Percentiles rank a stretch among this genome's conserved stretches.
Conservation (phyloP, 108 stramenopile species). For the Pseudonitzschia pungens region DNA sequence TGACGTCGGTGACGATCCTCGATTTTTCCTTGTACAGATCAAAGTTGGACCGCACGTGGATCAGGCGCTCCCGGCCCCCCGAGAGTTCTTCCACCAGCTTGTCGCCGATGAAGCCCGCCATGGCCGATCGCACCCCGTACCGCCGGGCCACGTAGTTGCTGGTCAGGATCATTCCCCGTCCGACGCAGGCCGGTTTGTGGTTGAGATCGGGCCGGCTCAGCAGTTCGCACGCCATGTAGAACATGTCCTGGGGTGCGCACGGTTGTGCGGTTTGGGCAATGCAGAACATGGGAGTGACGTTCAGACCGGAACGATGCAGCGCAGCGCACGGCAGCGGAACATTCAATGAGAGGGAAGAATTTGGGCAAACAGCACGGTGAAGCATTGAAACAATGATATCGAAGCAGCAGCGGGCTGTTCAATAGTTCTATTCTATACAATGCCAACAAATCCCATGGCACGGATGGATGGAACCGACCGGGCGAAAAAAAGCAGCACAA, state of each 20-base stretch:
- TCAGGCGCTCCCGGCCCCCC: slow-evolving; percentile 54
- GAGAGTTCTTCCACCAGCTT: slow-evolving; percentile 78
- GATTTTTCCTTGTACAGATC: slow-evolving; percentile 80
- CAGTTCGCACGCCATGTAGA: slow-evolving; percentile 90
- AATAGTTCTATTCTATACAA: too few species aligned
- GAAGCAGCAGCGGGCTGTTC: too few species aligned
- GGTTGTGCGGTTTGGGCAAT: too few species aligned
- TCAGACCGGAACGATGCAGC: too few species aligned
- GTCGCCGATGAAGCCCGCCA: slow-evolving; percentile 96
- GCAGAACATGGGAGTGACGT: too few species aligned
- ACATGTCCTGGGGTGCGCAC: slow-evolving; percentile 85
- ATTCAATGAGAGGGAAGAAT: too few species aligned
- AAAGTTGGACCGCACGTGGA: slow-evolving; percentile 79
- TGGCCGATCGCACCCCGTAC: slow-evolving; percentile 95
- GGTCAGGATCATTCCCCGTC: slow-evolving; percentile 89
- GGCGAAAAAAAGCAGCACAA: too few species aligned
- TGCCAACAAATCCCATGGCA: too few species aligned
- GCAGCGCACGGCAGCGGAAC: too few species aligned
- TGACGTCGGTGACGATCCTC: slow-evolving; percentile 54
- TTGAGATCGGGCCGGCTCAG: slow-evolving; percentile 80
- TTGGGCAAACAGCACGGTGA: too few species aligned
- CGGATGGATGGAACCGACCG: too few species aligned
- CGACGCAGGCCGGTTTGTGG: slow-evolving; percentile 88
- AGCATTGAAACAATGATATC: too few species aligned
- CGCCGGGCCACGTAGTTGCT: slow-evolving; percentile 91